A percentile compares a stretch with the other conserved stretches of the same genome.
Conservation (phyloP, 2,329 filamentous ascomycete species). For the Fusarium sp. region DNA sequence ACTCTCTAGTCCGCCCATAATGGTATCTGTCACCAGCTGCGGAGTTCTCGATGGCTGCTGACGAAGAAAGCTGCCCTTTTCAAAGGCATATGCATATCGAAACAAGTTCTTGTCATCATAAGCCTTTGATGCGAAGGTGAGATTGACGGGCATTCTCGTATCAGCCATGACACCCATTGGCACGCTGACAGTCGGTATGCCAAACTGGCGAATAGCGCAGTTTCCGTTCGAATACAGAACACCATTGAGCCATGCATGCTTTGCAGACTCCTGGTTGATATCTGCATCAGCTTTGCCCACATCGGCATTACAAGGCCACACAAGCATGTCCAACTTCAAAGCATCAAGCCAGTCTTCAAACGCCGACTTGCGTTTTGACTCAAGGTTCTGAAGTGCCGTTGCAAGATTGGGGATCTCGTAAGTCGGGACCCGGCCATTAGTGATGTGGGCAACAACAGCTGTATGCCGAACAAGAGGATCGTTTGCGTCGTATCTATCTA, state of each 20-base stretch:
- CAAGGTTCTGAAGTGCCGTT: background rate
- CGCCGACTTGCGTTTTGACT: background rate
- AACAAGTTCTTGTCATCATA: conserved; percentile 5
- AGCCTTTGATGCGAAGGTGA: background rate
- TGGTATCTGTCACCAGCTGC: background rate
- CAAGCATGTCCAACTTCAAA: background rate
- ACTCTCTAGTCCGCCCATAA: background rate
- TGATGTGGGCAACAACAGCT: conserved; percentile 1
- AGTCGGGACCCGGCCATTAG: background rate
- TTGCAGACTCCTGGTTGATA: background rate
- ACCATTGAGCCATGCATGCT: conserved; percentile 3
- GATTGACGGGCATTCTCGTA: background rate
- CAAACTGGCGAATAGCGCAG: background rate
- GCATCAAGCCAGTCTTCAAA: conserved; percentile 3
- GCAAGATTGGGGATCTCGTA: background rate
- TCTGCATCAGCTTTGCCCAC: background rate
- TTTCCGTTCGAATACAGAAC: conserved; percentile 1
- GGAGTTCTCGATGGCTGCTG: background rate
- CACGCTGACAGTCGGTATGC: background rate
- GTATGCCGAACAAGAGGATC: conserved; percentile 5
- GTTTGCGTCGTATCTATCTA: background rate
- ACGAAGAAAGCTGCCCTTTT: background rate
- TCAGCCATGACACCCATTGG: conserved; percentile 5
- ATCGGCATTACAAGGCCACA: conserved; percentile 2
- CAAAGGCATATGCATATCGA: background rate